Evolutionary conservation across 2,329 filamentous ascomycete genomes (phyloP).

Genomic region (Trichoderma semiorbis): DNA sequence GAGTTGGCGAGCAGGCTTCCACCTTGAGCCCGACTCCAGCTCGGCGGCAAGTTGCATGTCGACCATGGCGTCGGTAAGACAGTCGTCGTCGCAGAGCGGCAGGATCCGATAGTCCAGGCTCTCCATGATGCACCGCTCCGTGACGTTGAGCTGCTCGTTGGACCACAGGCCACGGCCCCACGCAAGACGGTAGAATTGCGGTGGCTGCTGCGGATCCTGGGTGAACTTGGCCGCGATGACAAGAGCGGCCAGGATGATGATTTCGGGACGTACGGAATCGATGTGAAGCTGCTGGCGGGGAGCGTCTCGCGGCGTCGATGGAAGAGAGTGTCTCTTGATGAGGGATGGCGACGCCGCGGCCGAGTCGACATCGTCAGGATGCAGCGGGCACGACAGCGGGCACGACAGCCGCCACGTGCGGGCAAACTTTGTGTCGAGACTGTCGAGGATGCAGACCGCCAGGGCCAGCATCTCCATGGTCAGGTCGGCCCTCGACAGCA

Average conservation of each 20-base stretch:
- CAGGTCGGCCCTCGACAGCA: constrained; percentile 56
- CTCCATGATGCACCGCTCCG: constrained; percentile 62
- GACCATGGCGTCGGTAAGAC: constrained; percentile 56
- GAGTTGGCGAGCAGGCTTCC: constrained; percentile 23
- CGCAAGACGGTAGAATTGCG: constrained; percentile 48
- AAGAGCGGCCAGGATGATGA: constrained; percentile 61
- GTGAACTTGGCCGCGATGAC: constrained; percentile 64
- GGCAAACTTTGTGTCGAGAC: constrained; percentile 60
- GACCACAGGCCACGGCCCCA: constrained; percentile 59
- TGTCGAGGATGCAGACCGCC: constrained; percentile 64
- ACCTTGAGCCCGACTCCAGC: constrained; percentile 22
- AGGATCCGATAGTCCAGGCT: constrained; percentile 61
- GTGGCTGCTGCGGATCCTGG: constrained; percentile 55
- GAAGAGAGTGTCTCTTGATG: constrained; percentile 49
- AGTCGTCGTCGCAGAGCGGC: constrained; percentile 54
- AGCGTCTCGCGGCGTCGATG: constrained; percentile 35
- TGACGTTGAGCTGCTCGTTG: constrained; percentile 59
- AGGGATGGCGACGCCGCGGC: constrained; percentile 18
- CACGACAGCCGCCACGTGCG: constrained; percentile 58
- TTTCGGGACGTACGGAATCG: constrained; percentile 58
- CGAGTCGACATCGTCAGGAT: constrained; percentile 23
- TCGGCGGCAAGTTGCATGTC: constrained; percentile 60
- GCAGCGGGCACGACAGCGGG: constrained; percentile 46
- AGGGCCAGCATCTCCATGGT: constrained; percentile 61
- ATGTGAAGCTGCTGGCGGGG: constrained; percentile 48